Conservation (phyloP, 1,139 yeast genomes). For the Lodderomyces theae region DNA sequence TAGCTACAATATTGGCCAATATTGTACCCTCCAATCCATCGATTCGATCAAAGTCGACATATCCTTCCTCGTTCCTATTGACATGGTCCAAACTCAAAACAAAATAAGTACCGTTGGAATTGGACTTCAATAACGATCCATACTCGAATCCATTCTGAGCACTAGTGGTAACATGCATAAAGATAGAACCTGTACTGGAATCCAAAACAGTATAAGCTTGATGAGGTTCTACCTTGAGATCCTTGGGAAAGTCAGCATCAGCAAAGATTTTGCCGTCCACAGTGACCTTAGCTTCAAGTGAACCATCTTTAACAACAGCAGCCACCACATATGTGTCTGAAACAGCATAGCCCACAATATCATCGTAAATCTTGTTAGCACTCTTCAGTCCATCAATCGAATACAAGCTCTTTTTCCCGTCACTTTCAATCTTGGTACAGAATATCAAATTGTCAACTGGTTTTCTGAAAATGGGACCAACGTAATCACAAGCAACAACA, state of each 20-base stretch:
- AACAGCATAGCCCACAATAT: conserved; percentile 40
- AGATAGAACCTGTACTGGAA: conserved; percentile 69
- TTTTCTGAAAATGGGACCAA: conserved; percentile 47
- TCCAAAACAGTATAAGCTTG: conserved; percentile 86
- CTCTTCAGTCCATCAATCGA: conserved; percentile 25
- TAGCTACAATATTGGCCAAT: conserved; percentile 65
- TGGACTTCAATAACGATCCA: conserved; percentile 86
- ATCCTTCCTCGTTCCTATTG: conserved; percentile 71
- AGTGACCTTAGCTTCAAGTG: conserved; percentile 69
- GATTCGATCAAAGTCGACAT: conserved; percentile 84
- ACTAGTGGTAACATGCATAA: conserved; percentile 78
- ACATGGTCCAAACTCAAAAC: conserved; percentile 70
- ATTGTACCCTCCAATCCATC: conserved; percentile 88
- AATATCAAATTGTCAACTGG: conserved; percentile 52
- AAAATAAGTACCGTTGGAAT: conserved; percentile 93
- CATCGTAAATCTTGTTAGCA: conserved; percentile 24
- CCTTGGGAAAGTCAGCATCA: conserved; percentile 73
- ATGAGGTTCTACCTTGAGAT: conserved; percentile 58
- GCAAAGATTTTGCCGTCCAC: conserved; percentile 82
- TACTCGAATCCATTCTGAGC: conserved; percentile 51
- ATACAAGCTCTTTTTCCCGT: conserved; percentile 22
- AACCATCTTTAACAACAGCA: conserved; percentile 61
- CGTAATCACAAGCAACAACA: conserved; percentile 65
- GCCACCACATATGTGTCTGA: conserved; percentile 64
- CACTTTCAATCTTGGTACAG: conserved; percentile 45